Evolutionary conservation across 2,329 filamentous ascomycete species (phyloP), one percentile per base, ranked within the genome.

Genomic region (Fusarium mexicanum): DNA sequence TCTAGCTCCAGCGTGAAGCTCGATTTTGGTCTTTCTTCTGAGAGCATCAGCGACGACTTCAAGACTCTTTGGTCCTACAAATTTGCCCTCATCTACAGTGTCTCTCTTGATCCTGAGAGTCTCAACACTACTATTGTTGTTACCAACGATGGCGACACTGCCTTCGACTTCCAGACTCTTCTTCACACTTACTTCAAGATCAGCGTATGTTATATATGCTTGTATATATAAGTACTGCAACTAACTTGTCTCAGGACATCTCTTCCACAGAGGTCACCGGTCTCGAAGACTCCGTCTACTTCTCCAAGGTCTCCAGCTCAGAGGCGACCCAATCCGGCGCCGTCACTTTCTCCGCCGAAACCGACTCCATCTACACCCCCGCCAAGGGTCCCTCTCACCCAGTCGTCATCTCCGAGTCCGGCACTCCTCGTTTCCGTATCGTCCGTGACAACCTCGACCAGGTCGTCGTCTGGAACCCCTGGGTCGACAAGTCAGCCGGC

Each of bases 391-490:
- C 92, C 44, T 86, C 85, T 48, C 83, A 87, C 51, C 84, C 88
- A 3, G 83, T 94, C 53, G 80, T 88, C 18, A 89, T 97, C 54
- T 80, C 86, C 22, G 91, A 93, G 78, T 88, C 84, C 57, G 91
- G 90, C 69, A 88, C 88, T 79, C 86, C 91, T 20, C 85, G 88
- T 58, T 95, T 93, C 85, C 91, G 91, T 68, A 87, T 98, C 63
- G 90, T 92, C 46, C 91, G 96, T 71, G 94, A 98, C 83, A 95
- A 94, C 75, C 88, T 99, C 75, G 89, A 90, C 71, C 94, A 98
- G 76, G 91, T 96, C 22, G 96, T 98, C 3, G 93, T 98, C 37
- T 99, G 96, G 96, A 99, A 99, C 84, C 96, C 96, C 4, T 98
- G 96, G 95, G 87, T 88, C 46, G 94, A 95, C 73, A 97, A 97